Conservation (phyloP, 768 basidiomycete genomes). For the Tulasnella sp. region DNA sequence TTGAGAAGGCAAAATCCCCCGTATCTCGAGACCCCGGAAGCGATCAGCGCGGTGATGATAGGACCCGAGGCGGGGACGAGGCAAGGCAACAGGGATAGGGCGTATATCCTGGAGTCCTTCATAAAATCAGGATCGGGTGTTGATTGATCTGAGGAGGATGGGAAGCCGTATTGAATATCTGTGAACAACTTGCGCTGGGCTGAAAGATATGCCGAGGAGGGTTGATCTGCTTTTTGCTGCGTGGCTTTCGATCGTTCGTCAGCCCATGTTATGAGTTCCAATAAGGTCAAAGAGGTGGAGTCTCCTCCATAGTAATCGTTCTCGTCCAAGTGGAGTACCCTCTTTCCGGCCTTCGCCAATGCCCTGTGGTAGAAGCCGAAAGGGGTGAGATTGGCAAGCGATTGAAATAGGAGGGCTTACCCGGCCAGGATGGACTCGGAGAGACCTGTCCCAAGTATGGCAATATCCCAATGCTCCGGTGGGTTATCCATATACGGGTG, state of each 20-base stretch:
- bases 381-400: constrained; percentile 29
- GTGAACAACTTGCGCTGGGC: constrained; percentile 35
- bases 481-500: constrained; percentile 22
- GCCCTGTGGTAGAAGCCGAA: constrained; percentile 50
- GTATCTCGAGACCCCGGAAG: constrained; percentile 83
- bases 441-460: constrained; percentile 49
- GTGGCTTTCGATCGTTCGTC: constrained; percentile 39
- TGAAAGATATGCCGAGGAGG: constrained; percentile 49
- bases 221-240: constrained; percentile 27
- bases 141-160: constrained; percentile 29
- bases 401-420: constrained; percentile 49
- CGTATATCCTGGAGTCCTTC: constrained; percentile 67
- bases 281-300: constrained; percentile 75
- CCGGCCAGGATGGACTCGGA: constrained; percentile 84
- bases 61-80: constrained; percentile 77
- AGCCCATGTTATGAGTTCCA: constrained; percentile 74
- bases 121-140: constrained; percentile 38
- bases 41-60: constrained; percentile 70
- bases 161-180: constrained; percentile 29
- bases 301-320: constrained; percentile 82
- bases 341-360: constrained; percentile 82
- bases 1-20: constrained; percentile 86
- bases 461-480: constrained; percentile 42
- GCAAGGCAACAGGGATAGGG: constrained; percentile 78
- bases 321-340: constrained; percentile 81